Conservation (phyloP, 805 yeast species). For the Debaryomyces tyrocola region DNA sequence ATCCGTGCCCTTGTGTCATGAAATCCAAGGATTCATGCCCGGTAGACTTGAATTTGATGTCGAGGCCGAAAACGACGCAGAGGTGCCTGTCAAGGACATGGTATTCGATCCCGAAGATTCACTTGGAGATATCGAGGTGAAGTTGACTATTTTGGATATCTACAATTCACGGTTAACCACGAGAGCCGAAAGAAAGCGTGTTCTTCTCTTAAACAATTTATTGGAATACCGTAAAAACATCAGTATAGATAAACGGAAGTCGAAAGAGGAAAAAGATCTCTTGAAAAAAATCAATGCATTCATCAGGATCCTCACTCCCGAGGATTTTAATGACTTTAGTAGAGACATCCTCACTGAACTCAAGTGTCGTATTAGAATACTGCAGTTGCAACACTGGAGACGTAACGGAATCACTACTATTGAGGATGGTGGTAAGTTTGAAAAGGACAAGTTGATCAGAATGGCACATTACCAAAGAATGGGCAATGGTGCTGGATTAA, state of each 20-base stretch:
- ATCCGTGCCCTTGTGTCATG: constrained; percentile 94
- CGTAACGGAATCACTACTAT: constrained; percentile 81
- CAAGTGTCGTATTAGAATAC: constrained; percentile 74
- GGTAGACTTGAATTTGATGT: constrained; percentile 96
- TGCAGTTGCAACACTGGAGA: constrained; percentile 92
- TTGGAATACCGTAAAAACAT: constrained; percentile 84
- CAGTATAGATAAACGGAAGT: constrained; percentile 77
- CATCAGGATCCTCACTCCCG: constrained; percentile 75
- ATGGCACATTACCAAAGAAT: constrained; percentile 60
- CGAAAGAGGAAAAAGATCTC: constrained; percentile 87
- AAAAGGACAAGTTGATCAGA: constrained; percentile 79
- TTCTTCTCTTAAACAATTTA: constrained; percentile 70
- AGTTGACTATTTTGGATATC: constrained; percentile 81
- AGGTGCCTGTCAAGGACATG: constrained; percentile 91
- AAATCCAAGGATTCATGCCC: constrained; percentile 97
- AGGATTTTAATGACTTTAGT: constrained; percentile 75
- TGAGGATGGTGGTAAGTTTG: constrained; percentile 82
- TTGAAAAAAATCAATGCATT: constrained; percentile 74
- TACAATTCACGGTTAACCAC: constrained; percentile 87
- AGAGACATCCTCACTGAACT: constrained; percentile 76
- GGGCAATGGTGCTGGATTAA: constrained; percentile 35
- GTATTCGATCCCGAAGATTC: constrained; percentile 88
- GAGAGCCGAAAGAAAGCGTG: constrained; percentile 89
- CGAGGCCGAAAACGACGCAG: constrained; percentile 97
- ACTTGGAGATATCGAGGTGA: constrained; percentile 84